Conservation (phyloP, 371 early-diverging fungal genomes). For the Globomyces sp. region DNA sequence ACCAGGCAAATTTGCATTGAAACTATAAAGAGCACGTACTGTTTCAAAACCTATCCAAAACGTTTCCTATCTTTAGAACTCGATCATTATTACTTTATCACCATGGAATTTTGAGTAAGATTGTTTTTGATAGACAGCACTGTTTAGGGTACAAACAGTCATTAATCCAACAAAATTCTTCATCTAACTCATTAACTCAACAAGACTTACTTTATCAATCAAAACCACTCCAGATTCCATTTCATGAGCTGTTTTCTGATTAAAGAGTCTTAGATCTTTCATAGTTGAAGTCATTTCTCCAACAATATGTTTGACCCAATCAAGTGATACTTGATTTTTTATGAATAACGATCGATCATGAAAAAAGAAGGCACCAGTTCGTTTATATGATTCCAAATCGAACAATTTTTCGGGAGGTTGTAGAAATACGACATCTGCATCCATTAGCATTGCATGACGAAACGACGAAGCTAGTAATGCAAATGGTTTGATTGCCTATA, state of each 20-base stretch:
- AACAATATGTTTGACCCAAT: background rate
- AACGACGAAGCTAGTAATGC: constrained; percentile 60
- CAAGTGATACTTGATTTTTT: background rate
- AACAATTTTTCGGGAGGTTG: constrained; percentile 55
- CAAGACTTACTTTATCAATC: constrained; percentile 16
- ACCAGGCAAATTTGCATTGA: constrained; percentile 13
- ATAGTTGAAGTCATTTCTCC: constrained; percentile 10
- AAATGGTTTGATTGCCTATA: constrained; percentile 51
- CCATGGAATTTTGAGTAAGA: constrained; percentile 31
- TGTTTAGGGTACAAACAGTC: constrained; percentile 8
- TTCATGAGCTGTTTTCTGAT: constrained; percentile 16
- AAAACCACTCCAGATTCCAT: constrained; percentile 24
- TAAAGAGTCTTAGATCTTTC: background rate
- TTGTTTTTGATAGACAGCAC: constrained; percentile 3
- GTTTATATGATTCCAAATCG: constrained; percentile 52
- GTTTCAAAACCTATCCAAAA: constrained; percentile 21
- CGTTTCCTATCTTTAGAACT: constrained; percentile 14
- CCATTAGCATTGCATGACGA: constrained; percentile 59
- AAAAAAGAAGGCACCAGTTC: constrained; percentile 61
- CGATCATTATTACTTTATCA: constrained; percentile 10
- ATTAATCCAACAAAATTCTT: background rate
- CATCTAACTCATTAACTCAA: background rate
- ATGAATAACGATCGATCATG: constrained; percentile 39
- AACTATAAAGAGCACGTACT: background rate
- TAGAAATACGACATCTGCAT: constrained; percentile 64